phyloP scores from a whole-genome alignment of 257 asterid species.

The Gentiana straminea region DNA sequence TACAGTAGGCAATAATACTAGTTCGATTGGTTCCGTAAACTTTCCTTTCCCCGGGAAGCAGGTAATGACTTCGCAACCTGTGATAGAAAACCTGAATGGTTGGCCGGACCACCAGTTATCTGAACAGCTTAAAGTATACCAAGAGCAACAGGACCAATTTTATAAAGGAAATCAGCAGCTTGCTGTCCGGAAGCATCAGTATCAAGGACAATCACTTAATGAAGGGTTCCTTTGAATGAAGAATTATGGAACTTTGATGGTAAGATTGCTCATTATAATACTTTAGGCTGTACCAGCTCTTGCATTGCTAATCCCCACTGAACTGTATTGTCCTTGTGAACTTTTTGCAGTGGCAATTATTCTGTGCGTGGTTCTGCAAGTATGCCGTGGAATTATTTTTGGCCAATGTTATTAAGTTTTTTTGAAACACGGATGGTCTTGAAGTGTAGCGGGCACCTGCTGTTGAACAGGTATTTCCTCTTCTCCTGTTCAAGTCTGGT shows the following conservation, averaged over 20 bases:
- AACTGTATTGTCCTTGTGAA: slow-evolving; percentile 27
- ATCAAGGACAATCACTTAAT: slow-evolving; percentile 70
- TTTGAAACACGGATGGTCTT: slow-evolving; percentile 77
- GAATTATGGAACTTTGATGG: slow-evolving; percentile 35
- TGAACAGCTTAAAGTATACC: slow-evolving; percentile 41
- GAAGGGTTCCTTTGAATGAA: slow-evolving; percentile 67
- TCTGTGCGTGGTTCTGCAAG: slow-evolving; percentile 44
- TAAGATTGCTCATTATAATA: slow-evolving; percentile 15
- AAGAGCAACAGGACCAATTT: slow-evolving; percentile 55
- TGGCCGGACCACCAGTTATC: slow-evolving; percentile 45
- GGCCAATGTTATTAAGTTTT: slow-evolving; percentile 63
- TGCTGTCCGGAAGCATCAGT: slow-evolving; percentile 43
- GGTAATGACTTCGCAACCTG: slow-evolving; percentile 30
- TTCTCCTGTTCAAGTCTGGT: slow-evolving; percentile 1
- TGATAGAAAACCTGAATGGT: slow-evolving; percentile 40
- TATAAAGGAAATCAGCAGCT: slow-evolving; percentile 51
- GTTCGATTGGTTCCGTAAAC: slow-evolving; percentile 34
- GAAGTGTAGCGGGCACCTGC: slow-evolving; percentile 77
- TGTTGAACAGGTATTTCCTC: slow-evolving; percentile 40
- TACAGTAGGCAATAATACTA: slow-evolving; percentile 31
- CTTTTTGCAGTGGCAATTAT: slow-evolving; percentile 33
- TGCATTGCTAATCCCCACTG: neutral
- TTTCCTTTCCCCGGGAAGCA: slow-evolving; percentile 94
- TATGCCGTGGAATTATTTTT: slow-evolving; percentile 52
- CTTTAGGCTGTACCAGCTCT: too few relatives aligned